These are phyloP conservation scores for Chytridium lagenaria DNA, from an alignment of 371 early-diverging fungal genomes.

Conservation along the genomic window DNA sequence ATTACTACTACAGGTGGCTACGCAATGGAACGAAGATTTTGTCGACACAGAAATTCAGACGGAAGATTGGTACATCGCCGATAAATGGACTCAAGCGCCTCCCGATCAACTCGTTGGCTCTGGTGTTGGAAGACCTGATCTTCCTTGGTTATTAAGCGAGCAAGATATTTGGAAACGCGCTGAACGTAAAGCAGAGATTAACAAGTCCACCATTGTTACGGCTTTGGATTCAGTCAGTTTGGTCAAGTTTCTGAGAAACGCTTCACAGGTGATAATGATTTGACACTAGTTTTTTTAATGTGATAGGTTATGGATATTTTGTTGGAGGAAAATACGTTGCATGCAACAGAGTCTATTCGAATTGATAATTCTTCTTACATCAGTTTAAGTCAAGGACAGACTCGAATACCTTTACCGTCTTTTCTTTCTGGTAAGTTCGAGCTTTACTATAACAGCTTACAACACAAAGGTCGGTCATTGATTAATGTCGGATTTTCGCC, in stretches of 20 bases:
- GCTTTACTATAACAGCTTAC: neutral
- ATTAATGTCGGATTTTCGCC: neutral
- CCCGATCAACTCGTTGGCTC: constrained; percentile 39
- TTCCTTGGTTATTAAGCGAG: constrained; percentile 30
- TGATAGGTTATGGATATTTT: constrained; percentile 49
- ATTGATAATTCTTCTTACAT: constrained; percentile 6
- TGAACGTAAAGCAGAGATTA: constrained; percentile 15
- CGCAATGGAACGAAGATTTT: constrained; percentile 51
- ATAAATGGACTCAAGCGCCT: constrained; percentile 55
- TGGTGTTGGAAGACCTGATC: constrained; percentile 30
- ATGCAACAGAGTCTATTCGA: constrained; percentile 13
- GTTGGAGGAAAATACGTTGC: constrained; percentile 46
- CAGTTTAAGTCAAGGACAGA: constrained; percentile 36
- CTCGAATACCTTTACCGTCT: constrained; percentile 18
- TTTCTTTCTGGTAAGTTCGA: constrained; percentile 28
- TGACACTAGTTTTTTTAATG: neutral
- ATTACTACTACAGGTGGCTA: constrained; percentile 32
- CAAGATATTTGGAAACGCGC: constrained; percentile 11
- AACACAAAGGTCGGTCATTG: constrained; percentile 10
- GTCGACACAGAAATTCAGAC: constrained; percentile 46
- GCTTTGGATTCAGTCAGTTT: constrained; percentile 40
- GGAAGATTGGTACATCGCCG: constrained; percentile 47
- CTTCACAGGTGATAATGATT: constrained; percentile 36
- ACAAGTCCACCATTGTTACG: constrained; percentile 14
- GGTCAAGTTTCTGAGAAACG: constrained; percentile 38